Evolutionary conservation across 1,139 yeast genomes (phyloP).

Genomic region (Nakaseomyces sp.): DNA sequence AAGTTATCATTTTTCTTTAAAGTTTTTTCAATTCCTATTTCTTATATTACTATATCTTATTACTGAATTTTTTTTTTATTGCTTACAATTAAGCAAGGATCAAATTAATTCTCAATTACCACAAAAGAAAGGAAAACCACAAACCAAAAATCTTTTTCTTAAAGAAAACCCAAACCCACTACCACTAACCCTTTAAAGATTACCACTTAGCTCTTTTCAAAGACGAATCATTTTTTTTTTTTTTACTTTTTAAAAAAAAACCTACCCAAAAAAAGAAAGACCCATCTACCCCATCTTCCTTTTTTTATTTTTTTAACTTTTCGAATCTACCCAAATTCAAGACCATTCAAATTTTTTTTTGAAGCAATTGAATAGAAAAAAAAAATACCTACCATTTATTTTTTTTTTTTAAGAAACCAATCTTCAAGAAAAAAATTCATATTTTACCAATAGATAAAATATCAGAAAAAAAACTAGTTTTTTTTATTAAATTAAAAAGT

Average conservation of each 20-base stretch:
- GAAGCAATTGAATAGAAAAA: too few species aligned
- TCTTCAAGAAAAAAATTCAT: too few species aligned
- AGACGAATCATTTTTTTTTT: not conserved
- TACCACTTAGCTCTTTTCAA: conserved; percentile 5
- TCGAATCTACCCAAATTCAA: conserved; percentile 1
- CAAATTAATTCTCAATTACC: not conserved
- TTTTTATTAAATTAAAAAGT: too few species aligned
- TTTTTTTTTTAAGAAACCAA: not conserved
- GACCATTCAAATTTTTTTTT: too few species aligned
- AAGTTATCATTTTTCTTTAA: too few species aligned
- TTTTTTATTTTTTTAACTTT: conserved; percentile 4
- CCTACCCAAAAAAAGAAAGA: conserved; percentile 5
- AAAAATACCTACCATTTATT: not conserved
- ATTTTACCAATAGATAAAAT: too few species aligned
- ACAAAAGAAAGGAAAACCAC: not conserved
- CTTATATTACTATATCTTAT: too few species aligned
- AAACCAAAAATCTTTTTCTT: not conserved
- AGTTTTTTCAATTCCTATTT: too few species aligned
- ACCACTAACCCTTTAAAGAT: conserved; percentile 4
- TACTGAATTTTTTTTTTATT: too few species aligned
- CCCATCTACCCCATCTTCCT: not conserved
- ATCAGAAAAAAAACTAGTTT: not conserved
- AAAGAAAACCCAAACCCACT: not conserved
- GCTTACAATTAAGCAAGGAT: not conserved
- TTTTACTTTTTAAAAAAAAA: too few species aligned